Conservation (phyloP, 176 grass and related monocot species). For the bread wheat (Triticum aestivum) region IWGSC_CS_RefSeq_v2.1 NC_057799.1:220850908-220851407, state of each 20-base stretch:
- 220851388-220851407: background rate
- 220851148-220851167: background rate
- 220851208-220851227: background rate
- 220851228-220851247: background rate
- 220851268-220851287: background rate
- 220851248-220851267: background rate
- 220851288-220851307: background rate
- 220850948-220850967: too few species aligned
- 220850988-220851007: too few species aligned
- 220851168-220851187: background rate
- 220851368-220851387: background rate
- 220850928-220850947: too few species aligned
- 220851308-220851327: background rate
- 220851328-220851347: background rate
- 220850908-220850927: too few species aligned
- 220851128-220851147: background rate
- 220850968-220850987: too few species aligned
- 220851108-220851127: background rate
- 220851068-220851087: background rate
- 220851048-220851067: background rate
- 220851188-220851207: background rate
- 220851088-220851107: background rate
- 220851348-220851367: background rate
- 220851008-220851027: too few species aligned
- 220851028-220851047: background rate